Percentiles rank a stretch among this genome's conserved stretches.
These are phyloP conservation scores for Rhodocollybia butyracea DNA, from an alignment of 768 basidiomycete genomes.

Conservation along the genomic window DNA sequence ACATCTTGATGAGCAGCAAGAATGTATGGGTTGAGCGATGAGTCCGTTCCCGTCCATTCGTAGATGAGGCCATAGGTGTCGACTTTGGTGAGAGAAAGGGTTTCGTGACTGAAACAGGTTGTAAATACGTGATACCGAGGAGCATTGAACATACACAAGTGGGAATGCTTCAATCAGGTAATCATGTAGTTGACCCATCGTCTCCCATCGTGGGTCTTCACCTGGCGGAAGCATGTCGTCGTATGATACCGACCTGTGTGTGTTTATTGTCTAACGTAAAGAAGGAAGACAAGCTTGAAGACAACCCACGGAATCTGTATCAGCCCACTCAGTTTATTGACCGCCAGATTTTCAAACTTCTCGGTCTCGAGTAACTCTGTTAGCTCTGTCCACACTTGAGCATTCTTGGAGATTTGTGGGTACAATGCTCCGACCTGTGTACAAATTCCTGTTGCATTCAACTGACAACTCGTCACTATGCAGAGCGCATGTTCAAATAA, in stretches of 20 bases:
- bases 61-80: conserved; percentile 74
- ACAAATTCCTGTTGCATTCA: too few relatives aligned
- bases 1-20: conserved; percentile 56
- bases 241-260: conserved; percentile 51
- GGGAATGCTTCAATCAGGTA: conserved; percentile 47
- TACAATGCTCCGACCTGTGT: too few relatives aligned
- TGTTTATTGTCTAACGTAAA: too few relatives aligned
- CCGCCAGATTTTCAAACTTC: too few relatives aligned
- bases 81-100: conserved; percentile 59
- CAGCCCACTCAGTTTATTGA: too few relatives aligned
- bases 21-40: conserved; percentile 63
- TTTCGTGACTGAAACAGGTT: conserved; percentile 42
- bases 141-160: conserved; percentile 38
- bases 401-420: too few relatives aligned
- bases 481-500: too few relatives aligned
- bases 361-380: too few relatives aligned
- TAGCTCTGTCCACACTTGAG: too few relatives aligned
- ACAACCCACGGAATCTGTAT: too few relatives aligned
- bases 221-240: conserved; percentile 47
- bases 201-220: conserved; percentile 46
- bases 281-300: too few relatives aligned
- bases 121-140: not conserved
- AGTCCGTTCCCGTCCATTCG: conserved; percentile 65
- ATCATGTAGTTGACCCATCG: conserved; percentile 35
- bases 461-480: too few relatives aligned